A percentile compares a stretch with the other conserved stretches of the same genome.
These are phyloP conservation scores for Hypericum perforatum DNA, from an alignment of 345 rosid genomes.

Conservation along the genomic window DNA sequence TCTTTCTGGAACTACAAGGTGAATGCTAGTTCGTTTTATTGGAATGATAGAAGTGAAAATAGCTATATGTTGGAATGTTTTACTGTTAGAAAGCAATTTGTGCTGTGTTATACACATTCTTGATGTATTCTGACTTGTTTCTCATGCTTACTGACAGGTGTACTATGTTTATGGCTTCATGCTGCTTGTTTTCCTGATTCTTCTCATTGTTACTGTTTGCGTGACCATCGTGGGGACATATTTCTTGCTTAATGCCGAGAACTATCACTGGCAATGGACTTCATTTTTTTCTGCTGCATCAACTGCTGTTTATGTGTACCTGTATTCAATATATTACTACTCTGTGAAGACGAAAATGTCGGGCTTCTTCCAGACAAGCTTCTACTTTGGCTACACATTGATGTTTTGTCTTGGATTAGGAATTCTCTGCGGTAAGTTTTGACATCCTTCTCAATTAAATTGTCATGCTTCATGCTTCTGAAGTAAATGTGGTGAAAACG, in stretches of 20 bases:
- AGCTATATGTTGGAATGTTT: not conserved
- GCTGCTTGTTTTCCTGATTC: conserved; percentile 83
- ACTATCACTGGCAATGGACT: conserved; percentile 98
- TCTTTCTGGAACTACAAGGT: conserved; percentile 99
- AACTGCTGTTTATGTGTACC: conserved; percentile 79
- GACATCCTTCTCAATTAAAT: not conserved
- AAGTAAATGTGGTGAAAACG: not conserved
- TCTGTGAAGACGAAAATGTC: conserved; percentile 91
- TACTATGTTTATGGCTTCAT: conserved; percentile 92
- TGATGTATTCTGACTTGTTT: not conserved
- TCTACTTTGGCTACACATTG: conserved; percentile 92
- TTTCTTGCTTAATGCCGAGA: conserved; percentile 88
- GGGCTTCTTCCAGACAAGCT: conserved; percentile 94
- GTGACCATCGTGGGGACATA: conserved; percentile 91
- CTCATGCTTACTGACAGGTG: conserved; percentile 38
- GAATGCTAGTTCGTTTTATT: conserved; percentile 10
- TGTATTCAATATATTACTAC: conserved; percentile 88
- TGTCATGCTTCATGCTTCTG: not conserved
- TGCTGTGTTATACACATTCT: not conserved
- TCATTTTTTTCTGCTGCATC: conserved; percentile 93
- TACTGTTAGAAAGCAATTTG: not conserved
- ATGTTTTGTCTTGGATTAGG: conserved; percentile 95
- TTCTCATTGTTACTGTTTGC: conserved; percentile 74
- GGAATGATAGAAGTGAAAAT: not conserved
- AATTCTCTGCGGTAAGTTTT: conserved; percentile 76